Base-by-base conservation (phyloP, 2,329 filamentous ascomycete species). In the Ascochyta fabae region DNA sequence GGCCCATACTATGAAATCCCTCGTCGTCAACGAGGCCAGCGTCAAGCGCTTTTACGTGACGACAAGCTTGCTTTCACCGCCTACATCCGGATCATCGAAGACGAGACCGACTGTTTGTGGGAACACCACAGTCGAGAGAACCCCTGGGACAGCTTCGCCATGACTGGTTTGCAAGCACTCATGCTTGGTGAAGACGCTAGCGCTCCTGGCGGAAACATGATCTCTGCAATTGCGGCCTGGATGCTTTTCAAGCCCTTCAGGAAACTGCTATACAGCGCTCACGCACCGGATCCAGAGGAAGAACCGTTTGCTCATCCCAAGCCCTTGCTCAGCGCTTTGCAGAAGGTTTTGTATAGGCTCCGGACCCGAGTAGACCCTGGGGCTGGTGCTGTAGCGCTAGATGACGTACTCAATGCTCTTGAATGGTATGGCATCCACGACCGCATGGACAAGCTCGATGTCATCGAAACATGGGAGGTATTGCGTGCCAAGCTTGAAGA, bases 31-130 rank as follows among this genome's bases (percentile, higher is more conserved):
- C 82, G 81, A 49, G 79, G 80, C 29, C 83, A 87, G 65, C 81
- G 84, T 31, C 81, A 85, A 65, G 81, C 86, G 9, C 75, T 88
- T 8, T 76, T 88, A 19, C 83, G 81, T 31, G 78, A 86, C 59
- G 86, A 88, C 65, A 86, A 83, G 35, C 79, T 88, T 39, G 80
- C 84, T 0, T 86, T 88, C 58, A 84, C 83, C 56, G 84, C 81
- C 1, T 87, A 87, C 66, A 83, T 88, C 55, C 82, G 84, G 16
- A 78, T 86, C 38, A 75, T 88, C 46, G 71, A 87, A 23, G 86
- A 88, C 61, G 80, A 84, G 2, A 88, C 85, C 0, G 77, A 80
- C 33, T 84, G 83, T 41, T 73, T 87, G 29, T 88, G 85, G 84
- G 86, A 85, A 75, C 84, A 86, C 52, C 73, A 77, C 29, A 83